phyloP scores from a whole-genome alignment of 2,329 filamentous ascomycete species.

The Podosphaera fusca region DNA sequence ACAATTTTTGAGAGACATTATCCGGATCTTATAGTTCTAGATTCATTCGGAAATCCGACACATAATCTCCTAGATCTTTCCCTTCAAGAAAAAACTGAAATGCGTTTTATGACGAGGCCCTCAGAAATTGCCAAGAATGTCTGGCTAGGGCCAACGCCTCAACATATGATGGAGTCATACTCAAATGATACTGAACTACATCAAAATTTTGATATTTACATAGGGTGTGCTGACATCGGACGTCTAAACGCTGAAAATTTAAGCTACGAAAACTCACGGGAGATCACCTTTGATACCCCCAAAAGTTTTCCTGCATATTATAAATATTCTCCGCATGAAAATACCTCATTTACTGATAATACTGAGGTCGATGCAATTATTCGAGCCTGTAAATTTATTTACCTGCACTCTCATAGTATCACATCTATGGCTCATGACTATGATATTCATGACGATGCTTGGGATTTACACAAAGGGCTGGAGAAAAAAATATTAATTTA shows the following conservation, averaged over 20 bases:
- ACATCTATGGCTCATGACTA: constrained; percentile 10
- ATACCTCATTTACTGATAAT: no score
- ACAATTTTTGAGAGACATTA: constrained; percentile 46
- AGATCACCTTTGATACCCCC: constrained; percentile 72
- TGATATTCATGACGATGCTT: constrained; percentile 20
- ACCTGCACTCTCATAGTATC: constrained; percentile 52
- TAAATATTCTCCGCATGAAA: constrained; percentile 30
- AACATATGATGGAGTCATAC: constrained; percentile 25
- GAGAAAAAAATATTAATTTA: constrained; percentile 59
- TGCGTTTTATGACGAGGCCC: constrained; percentile 78
- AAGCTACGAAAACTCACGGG: constrained; percentile 19
- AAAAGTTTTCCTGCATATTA: constrained; percentile 74
- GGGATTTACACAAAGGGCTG: constrained; percentile 11
- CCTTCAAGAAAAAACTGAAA: constrained; percentile 70
- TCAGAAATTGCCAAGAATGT: constrained; percentile 80
- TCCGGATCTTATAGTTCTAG: constrained; percentile 49
- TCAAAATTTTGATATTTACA: constrained; percentile 52
- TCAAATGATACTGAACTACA: constrained; percentile 22
- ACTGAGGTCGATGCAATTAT: constrained; percentile 61
- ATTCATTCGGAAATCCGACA: constrained; percentile 47
- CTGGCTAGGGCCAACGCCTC: constrained; percentile 72
- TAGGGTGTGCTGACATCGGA: constrained; percentile 75
- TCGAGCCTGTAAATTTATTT: constrained; percentile 76
- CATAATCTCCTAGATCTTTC: constrained; percentile 72
- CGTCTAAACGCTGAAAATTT: constrained; percentile 41